Conservation (phyloP, 345 rosid species). For the Bruguiera gymnorhiza region DNA sequence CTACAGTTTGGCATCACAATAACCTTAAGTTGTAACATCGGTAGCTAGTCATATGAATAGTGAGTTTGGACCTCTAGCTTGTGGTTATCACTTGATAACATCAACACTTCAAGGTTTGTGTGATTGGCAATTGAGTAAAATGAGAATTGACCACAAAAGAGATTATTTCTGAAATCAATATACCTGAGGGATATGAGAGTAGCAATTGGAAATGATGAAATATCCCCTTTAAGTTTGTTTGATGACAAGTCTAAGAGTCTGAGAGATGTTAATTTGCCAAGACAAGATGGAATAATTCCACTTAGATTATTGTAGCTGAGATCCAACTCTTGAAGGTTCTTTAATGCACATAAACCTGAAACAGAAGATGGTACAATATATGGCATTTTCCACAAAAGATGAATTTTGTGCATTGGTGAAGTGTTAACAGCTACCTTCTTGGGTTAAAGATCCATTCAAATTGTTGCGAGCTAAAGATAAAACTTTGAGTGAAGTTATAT, state of each 20-base stretch:
- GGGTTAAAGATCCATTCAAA: too few relatives aligned
- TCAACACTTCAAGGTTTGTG: not conserved
- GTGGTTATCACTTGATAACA: too few relatives aligned
- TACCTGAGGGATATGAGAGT: not conserved
- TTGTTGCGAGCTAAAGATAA: too few relatives aligned
- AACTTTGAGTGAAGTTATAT: too few relatives aligned
- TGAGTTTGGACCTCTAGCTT: not conserved
- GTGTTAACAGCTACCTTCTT: too few relatives aligned
- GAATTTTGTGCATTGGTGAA: too few relatives aligned
- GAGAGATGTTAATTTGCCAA: not conserved
- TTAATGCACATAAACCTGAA: constrained; percentile 1
- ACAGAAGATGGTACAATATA: too few relatives aligned
- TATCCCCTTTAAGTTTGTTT: not conserved
- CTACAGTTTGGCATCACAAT: not conserved
- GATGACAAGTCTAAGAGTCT: too few relatives aligned
- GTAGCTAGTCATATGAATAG: not conserved
- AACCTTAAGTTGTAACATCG: not conserved
- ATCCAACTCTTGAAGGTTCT: not conserved
- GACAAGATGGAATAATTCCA: too few relatives aligned
- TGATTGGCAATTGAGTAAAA: not conserved
- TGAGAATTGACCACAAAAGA: not conserved
- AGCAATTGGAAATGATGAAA: not conserved
- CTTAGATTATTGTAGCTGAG: not conserved
- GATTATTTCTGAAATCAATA: not conserved
- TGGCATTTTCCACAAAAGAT: too few relatives aligned